Conservation (phyloP, 2,329 filamentous ascomycete species). For the Westerdykella sp. region DNA sequence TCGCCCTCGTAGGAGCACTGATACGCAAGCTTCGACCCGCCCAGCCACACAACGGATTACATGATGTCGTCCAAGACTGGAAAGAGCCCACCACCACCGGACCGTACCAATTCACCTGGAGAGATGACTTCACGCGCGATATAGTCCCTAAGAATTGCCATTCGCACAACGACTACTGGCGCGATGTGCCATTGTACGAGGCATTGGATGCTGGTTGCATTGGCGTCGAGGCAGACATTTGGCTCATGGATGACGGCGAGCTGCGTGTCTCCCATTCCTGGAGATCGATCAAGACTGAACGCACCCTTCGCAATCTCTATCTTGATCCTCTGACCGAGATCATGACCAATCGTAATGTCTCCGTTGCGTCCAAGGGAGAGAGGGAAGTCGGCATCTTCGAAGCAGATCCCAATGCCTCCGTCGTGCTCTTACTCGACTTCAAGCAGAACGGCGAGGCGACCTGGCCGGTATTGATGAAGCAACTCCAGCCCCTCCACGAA, state of each 20-base stretch:
- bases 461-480: conserved; percentile 48
- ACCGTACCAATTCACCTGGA: conserved; percentile 23
- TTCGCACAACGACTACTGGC: conserved; percentile 43
- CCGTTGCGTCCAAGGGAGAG: conserved; percentile 10
- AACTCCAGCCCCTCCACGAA: conserved; percentile 55
- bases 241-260: conserved; percentile 18
- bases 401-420: conserved; percentile 33
- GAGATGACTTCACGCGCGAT: conserved; percentile 35
- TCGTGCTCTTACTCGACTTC: conserved; percentile 63
- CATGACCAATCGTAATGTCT: conserved; percentile 27
- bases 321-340: conserved; percentile 39
- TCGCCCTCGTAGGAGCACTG: conserved; percentile 16
- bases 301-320: conserved; percentile 25
- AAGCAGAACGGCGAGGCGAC: conserved; percentile 53
- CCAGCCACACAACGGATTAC: conserved; percentile 15
- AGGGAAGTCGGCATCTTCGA: conserved; percentile 49
- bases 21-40: conserved; percentile 18
- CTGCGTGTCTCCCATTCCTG: conserved; percentile 27
- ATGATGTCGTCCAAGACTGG: conserved; percentile 20
- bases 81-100: conserved; percentile 18
- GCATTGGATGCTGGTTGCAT: conserved; percentile 37
- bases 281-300: conserved; percentile 11
- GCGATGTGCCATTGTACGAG: conserved; percentile 35
- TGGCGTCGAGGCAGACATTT: conserved; percentile 31
- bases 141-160: conserved; percentile 35